Evolutionary conservation across 139 green algal species (phyloP).

Genomic region (Mychonastes homosphaera): DNA sequence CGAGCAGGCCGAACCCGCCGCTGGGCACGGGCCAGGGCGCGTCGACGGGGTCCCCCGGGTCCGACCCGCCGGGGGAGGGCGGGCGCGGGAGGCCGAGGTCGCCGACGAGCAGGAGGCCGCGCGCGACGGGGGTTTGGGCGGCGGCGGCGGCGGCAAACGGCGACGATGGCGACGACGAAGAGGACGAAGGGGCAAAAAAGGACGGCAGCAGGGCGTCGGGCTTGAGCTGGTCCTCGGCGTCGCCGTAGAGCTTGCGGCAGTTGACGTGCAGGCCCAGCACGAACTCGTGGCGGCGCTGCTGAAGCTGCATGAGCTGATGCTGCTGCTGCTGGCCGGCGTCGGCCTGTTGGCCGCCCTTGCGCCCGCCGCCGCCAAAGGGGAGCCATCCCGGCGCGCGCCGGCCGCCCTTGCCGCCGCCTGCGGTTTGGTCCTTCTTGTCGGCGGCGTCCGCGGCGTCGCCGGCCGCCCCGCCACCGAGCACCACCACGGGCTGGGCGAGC

Average conservation of each 20-base stretch:
- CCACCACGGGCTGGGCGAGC: no score
- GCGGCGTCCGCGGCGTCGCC: neutral
- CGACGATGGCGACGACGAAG: no score
- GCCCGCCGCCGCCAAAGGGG: no score
- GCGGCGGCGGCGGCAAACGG: neutral
- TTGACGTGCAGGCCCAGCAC: conserved; percentile 14
- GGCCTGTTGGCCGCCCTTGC: neutral
- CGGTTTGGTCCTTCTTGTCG: neutral
- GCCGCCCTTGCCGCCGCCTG: neutral
- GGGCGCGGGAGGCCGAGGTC: conserved; percentile 9
- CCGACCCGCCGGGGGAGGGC: no score
- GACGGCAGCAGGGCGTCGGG: neutral
- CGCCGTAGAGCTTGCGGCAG: neutral
- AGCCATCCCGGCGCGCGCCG: neutral
- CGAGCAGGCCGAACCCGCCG: no score
- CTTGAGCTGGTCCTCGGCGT: neutral
- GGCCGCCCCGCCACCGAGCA: neutral
- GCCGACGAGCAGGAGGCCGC: conserved; percentile 10
- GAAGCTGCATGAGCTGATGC: neutral
- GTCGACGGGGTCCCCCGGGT: neutral
- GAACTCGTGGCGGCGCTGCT: neutral
- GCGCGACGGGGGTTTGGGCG: neutral
- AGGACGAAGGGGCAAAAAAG: no score
- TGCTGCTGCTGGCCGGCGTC: neutral
- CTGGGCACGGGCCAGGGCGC: conserved; percentile 1